Base-by-base conservation (phyloP, 2,329 filamentous ascomycete genomes). In the Aspergillus spinulosporus region DNA sequence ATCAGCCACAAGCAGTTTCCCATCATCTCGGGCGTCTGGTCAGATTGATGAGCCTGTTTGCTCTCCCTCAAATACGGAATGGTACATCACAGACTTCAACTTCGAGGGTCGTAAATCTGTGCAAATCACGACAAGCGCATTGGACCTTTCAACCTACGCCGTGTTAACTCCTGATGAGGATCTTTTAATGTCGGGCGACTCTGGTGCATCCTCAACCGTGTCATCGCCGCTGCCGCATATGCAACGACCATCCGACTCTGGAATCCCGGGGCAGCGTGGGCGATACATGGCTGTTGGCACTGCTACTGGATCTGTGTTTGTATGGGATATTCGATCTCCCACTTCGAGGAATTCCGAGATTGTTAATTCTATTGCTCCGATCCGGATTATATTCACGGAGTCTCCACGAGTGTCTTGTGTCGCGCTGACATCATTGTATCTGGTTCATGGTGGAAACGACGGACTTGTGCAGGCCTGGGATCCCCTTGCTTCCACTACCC, bases 401-500 rank as follows among this genome's bases (percentile, higher is more conserved):
- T 97, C 93, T 0, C 92, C 93, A 0, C 84, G 91, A 68, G 86
- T 97, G 14, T 90, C 92, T 0, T 91, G 87, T 59, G 74, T 99
- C 12, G 94, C 88, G 5, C 72, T 96, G 46, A 91, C 92, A 1
- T 89, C 91, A 1, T 78, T 99, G 12, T 95, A 96, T 68, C 76
- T 99, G 12, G 89, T 97, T 5, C 90, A 96, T 70, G 94, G 94
- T 49, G 94, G 94, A 28, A 96, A 89, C 63, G 94, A 99, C 74
- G 93, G 94, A 0, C 83, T 97, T 2, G 93, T 96, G 3, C 94
- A 97, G 72, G 90, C 92, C 4, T 99, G 94, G 94, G 94, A 99
- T 76, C 90, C 89, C n/a, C 78, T 99, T 46, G 90, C 88, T 1
- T 97, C 93, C 1, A 88, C 83, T 0, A 74, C 82, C 14, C 85